Evolutionary conservation across 2,329 filamentous ascomycete genomes (phyloP).

Genomic region (Bimuria novae-zelandiae): DNA sequence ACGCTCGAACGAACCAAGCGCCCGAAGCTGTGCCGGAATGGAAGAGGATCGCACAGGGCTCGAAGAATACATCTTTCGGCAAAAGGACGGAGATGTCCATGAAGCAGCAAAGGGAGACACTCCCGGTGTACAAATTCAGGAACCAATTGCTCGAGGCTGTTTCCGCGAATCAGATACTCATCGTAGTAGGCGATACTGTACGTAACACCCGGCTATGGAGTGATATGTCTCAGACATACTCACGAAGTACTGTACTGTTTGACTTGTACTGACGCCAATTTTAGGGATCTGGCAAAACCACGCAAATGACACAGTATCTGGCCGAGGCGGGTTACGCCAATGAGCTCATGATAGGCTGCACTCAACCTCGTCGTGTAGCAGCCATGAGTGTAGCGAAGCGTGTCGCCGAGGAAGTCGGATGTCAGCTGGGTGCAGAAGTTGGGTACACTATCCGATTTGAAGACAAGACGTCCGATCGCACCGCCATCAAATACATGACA

Average conservation of each 20-base stretch:
- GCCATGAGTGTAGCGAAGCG: constrained; percentile 98
- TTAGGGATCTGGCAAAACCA: constrained; percentile 96
- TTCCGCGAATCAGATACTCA: constrained; percentile 83
- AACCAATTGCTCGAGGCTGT: constrained; percentile 87
- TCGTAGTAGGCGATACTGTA: constrained; percentile 98
- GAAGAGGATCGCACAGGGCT: constrained; percentile 78
- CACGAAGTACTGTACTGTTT: no score
- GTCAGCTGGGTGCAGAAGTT: constrained; percentile 88
- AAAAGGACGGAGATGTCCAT: constrained; percentile 90
- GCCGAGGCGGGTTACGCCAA: constrained; percentile 91
- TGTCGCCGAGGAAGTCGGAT: constrained; percentile 96
- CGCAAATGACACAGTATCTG: constrained; percentile 92
- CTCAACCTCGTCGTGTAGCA: constrained; percentile 94
- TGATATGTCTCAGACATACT: no score
- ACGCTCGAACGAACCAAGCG: constrained; percentile 62
- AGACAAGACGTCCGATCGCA: constrained; percentile 86
- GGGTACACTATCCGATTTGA: constrained; percentile 99
- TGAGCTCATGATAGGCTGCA: constrained; percentile 89
- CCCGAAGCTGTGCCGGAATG: constrained; percentile 82
- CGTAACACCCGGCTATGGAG: no score
- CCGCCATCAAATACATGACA: constrained; percentile 98
- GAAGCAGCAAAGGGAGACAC: constrained; percentile 86
- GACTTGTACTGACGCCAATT: no score
- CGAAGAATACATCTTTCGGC: constrained; percentile 76
- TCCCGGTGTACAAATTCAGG: constrained; percentile 89